Conservation (phyloP, 768 basidiomycete species). For the Holtermanniella nyarrowii region DNA sequence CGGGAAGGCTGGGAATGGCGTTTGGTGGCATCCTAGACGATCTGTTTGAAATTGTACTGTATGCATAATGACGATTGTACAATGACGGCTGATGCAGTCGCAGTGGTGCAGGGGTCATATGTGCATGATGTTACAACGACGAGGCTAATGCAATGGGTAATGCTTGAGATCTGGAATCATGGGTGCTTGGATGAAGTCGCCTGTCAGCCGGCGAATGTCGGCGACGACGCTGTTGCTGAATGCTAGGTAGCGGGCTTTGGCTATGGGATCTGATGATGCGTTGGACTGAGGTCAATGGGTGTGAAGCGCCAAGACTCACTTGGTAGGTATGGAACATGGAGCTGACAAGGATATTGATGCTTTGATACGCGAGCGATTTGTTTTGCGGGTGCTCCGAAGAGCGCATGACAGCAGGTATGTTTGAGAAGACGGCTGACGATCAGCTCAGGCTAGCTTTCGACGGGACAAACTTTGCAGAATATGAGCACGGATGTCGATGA, state of each 20-base stretch:
- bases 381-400: constrained; percentile 15
- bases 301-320: constrained; percentile 40
- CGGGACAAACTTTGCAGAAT: constrained; percentile 43
- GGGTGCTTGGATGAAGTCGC: constrained; percentile 9
- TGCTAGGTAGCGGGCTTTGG: constrained; percentile 24
- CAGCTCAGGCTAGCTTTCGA: constrained; percentile 4
- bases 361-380: constrained; percentile 30
- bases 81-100: background rate
- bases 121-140: too few species aligned
- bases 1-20: constrained; percentile 46
- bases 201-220: constrained; percentile 6
- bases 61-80: background rate
- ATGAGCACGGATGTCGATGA: constrained; percentile 40
- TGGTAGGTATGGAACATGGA: constrained; percentile 48
- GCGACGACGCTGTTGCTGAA: constrained; percentile 14
- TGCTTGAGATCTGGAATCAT: constrained; percentile 19
- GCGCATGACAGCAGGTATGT: constrained; percentile 43
- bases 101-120: too few species aligned
- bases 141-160: constrained; percentile 4
- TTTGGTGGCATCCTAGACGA: constrained; percentile 50
- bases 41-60: constrained; percentile 9
- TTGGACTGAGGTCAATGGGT: constrained; percentile 11
- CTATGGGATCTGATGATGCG: constrained; percentile 10
- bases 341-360: constrained; percentile 46
- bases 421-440: constrained; percentile 46